Percentiles rank a stretch among this genome's conserved stretches.
Evolutionary conservation across 768 basidiomycete genomes (phyloP).

Genomic region (Fomitopsis pulvina): DNA sequence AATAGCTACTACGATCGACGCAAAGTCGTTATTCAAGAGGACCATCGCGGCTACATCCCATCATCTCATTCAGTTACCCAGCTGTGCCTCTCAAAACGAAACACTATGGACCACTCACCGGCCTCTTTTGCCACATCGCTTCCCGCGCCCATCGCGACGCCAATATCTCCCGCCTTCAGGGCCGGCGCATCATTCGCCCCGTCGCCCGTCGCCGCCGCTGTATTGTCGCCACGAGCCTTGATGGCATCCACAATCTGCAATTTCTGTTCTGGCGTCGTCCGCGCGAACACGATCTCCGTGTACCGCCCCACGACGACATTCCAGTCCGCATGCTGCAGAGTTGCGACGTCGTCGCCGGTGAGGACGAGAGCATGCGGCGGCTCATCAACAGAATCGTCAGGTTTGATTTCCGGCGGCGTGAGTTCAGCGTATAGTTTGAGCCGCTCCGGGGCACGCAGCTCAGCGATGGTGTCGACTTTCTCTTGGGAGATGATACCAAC

Average conservation of each 20-base stretch:
- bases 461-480: slow-evolving; percentile 27
- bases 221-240: slow-evolving; percentile 43
- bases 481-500: slow-evolving; percentile 37
- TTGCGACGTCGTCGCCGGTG: slow-evolving; percentile 37
- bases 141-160: slow-evolving; percentile 52
- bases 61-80: too few relatives aligned
- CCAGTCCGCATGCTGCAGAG: slow-evolving; percentile 33
- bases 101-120: slow-evolving; percentile 33
- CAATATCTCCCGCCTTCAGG: slow-evolving; percentile 54
- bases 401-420: slow-evolving; percentile 25
- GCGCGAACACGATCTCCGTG: slow-evolving; percentile 52
- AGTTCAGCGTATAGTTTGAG: slow-evolving; percentile 15
- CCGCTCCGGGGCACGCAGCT: slow-evolving; percentile 18
- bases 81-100: not conserved
- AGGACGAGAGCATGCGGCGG: slow-evolving; percentile 33
- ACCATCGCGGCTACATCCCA: slow-evolving; percentile 61
- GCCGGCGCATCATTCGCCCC: slow-evolving; percentile 58
- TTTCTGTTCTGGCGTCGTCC: slow-evolving; percentile 61
- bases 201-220: slow-evolving; percentile 62
- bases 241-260: slow-evolving; percentile 55
- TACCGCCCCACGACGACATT: slow-evolving; percentile 31
- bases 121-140: slow-evolving; percentile 51
- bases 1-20: slow-evolving; percentile 52
- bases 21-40: slow-evolving; percentile 59
- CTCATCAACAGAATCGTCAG: slow-evolving; percentile 30